phyloP scores from a whole-genome alignment of 768 basidiomycete species.

The Pleurotus tuoliensis region DNA sequence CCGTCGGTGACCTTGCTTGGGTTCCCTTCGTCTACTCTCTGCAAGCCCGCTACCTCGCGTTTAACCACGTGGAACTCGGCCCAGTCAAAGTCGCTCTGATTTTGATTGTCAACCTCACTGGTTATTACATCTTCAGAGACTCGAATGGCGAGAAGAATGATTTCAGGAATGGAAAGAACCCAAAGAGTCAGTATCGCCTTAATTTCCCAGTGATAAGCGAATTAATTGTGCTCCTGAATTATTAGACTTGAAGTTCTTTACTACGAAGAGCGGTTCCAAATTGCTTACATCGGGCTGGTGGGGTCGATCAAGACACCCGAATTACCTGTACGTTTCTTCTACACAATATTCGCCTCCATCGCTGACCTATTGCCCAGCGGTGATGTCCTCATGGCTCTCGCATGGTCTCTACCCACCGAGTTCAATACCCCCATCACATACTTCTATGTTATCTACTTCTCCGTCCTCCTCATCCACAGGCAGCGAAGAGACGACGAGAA shows the following conservation, averaged over 20 bases:
- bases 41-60: slow-evolving; percentile 94
- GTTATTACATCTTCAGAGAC: slow-evolving; percentile 88
- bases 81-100: slow-evolving; percentile 51
- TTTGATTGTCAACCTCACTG: slow-evolving; percentile 59
- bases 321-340: slow-evolving; percentile 61
- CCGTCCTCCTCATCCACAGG: slow-evolving; percentile 84
- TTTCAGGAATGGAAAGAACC: slow-evolving; percentile 90
- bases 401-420: slow-evolving; percentile 92
- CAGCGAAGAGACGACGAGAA: slow-evolving; percentile 89
- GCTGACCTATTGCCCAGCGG: slow-evolving; percentile 40
- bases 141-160: slow-evolving; percentile 95
- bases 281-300: slow-evolving; percentile 97
- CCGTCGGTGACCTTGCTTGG: slow-evolving; percentile 89
- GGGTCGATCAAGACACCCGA: slow-evolving; percentile 91
- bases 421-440: slow-evolving; percentile 93
- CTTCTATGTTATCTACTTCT: slow-evolving; percentile 90
- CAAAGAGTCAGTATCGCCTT: slow-evolving; percentile 63
- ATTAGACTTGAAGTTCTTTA: slow-evolving; percentile 72
- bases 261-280: slow-evolving; percentile 83
- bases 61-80: slow-evolving; percentile 78
- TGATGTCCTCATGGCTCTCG: slow-evolving; percentile 84
- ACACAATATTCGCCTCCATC: neutral
- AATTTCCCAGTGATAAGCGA: neutral
- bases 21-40: slow-evolving; percentile 93
- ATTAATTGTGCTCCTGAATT: neutral